A percentile compares a stretch with the other conserved stretches of the same genome.
phyloP scores from a whole-genome alignment of 805 yeast genomes.

The Myxozyma mucilagina region DNA sequence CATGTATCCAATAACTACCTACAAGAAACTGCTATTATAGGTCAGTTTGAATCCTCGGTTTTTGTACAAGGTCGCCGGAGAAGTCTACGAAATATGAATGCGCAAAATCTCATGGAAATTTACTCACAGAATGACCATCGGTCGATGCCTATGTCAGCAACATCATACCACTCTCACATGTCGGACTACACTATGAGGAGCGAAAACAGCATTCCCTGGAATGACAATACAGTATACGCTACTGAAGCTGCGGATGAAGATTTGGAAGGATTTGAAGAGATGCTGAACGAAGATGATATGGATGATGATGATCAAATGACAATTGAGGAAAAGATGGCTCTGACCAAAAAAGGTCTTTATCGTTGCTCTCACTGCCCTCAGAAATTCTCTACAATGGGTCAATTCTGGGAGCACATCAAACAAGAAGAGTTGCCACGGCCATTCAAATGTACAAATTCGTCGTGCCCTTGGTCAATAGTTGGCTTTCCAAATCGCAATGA shows the following conservation, averaged over 20 bases:
- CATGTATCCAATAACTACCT: background rate
- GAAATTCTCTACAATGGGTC: constrained; percentile 39
- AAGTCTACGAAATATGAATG: constrained; percentile 1
- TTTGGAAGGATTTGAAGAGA: background rate
- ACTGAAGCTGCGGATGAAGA: background rate
- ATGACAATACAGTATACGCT: background rate
- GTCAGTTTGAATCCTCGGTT: background rate
- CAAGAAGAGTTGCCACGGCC: constrained; percentile 40
- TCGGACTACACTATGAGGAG: background rate
- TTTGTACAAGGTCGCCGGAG: constrained; percentile 1
- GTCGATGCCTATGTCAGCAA: background rate
- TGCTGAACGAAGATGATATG: constrained; percentile 4
- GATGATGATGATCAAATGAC: constrained; percentile 2
- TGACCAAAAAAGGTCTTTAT: constrained; percentile 44
- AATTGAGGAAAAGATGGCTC: constrained; percentile 15
- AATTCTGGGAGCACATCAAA: constrained; percentile 43
- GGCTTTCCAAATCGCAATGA: constrained; percentile 46
- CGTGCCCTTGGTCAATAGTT: constrained; percentile 48
- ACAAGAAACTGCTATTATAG: background rate
- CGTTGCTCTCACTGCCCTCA: constrained; percentile 45
- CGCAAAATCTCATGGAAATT: background rate
- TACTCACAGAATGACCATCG: background rate
- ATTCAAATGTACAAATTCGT: constrained; percentile 40
- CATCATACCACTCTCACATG: background rate
- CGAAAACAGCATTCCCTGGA: background rate